A percentile compares a stretch with the other conserved stretches of the same genome.
Conservation (phyloP, 106 monocot genomes). For the Xerophyta viscosa region DNA sequence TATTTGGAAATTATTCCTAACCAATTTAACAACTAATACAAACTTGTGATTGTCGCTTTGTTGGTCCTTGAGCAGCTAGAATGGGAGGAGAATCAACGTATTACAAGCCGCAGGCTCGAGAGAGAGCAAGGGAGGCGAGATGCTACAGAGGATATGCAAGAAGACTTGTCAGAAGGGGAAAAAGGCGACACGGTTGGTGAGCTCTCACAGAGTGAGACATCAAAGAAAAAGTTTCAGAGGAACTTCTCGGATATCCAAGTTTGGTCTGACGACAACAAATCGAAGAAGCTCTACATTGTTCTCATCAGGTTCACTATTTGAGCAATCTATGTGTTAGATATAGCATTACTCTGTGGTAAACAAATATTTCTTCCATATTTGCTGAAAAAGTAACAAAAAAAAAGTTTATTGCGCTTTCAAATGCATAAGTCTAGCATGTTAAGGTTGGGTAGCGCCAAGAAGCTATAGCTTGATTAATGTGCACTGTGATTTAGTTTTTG, state of each 20-base stretch:
- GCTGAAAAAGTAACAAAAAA: too few species aligned
- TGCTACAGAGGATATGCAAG: slow-evolving; percentile 78
- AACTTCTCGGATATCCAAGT: slow-evolving; percentile 53
- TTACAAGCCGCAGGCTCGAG: slow-evolving; percentile 48
- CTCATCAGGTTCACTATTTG: slow-evolving; percentile 60
- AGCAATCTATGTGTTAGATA: background rate
- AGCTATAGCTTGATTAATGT: too few species aligned
- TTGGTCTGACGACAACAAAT: slow-evolving; percentile 86
- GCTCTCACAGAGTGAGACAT: slow-evolving; percentile 28
- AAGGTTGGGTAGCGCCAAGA: too few species aligned
- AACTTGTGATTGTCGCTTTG: too few species aligned
- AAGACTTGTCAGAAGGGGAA: slow-evolving; percentile 90
- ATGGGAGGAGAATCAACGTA: slow-evolving; percentile 65
- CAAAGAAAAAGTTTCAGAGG: slow-evolving; percentile 41
- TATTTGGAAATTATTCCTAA: too few species aligned
- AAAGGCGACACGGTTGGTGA: slow-evolving; percentile 59
- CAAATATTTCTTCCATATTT: too few species aligned
- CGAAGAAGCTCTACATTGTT: slow-evolving; percentile 80
- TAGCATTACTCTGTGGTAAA: too few species aligned
- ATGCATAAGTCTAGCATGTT: too few species aligned
- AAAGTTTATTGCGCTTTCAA: too few species aligned
- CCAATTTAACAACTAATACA: too few species aligned
- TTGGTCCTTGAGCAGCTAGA: slow-evolving; percentile 51
- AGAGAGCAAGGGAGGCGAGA: slow-evolving; percentile 73
- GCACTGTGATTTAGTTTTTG: too few species aligned